Conservation (phyloP, 169 alveolate species). For the Eimeria necatrix region DNA sequence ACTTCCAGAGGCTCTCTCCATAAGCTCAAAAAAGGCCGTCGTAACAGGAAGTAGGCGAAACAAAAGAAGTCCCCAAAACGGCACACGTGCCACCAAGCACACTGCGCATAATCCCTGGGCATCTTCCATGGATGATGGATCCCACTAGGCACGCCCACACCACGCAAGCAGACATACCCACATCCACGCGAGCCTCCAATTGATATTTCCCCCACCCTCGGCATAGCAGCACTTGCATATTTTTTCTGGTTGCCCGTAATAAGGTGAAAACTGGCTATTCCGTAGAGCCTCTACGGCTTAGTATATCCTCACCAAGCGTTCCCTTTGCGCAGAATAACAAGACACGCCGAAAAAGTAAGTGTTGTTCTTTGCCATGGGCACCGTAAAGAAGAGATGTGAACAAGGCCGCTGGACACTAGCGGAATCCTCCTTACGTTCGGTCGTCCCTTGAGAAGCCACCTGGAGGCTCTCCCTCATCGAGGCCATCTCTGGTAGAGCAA, state of each 20-base stretch:
- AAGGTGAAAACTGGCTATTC: too few species aligned
- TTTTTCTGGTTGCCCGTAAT: too few species aligned
- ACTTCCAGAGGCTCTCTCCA: conserved; percentile 31
- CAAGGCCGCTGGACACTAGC: conserved; percentile 46
- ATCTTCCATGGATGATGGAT: conserved; percentile 33
- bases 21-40: conserved; percentile 65
- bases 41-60: conserved; percentile 77
- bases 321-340: conserved; percentile 39
- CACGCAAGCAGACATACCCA: not conserved
- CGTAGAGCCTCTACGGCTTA: too few species aligned
- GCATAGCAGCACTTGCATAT: not conserved
- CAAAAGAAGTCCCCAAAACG: conserved; percentile 77
- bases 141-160: conserved; percentile 31
- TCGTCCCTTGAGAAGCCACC: not conserved
- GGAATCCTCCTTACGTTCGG: not conserved
- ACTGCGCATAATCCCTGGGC: conserved; percentile 69
- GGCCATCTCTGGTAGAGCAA: conserved; percentile 41
- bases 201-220: not conserved
- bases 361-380: conserved; percentile 38
- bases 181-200: not conserved
- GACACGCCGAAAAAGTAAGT: conserved; percentile 53
- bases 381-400: conserved; percentile 57
- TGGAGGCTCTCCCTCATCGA: conserved; percentile 2
- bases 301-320: conserved; percentile 38
- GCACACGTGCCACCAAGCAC: conserved; percentile 70